Percentiles rank a stretch among this genome's conserved stretches.
Conservation (phyloP, 2,329 filamentous ascomycete species). For the Microdochium trichocladiopsis region DNA sequence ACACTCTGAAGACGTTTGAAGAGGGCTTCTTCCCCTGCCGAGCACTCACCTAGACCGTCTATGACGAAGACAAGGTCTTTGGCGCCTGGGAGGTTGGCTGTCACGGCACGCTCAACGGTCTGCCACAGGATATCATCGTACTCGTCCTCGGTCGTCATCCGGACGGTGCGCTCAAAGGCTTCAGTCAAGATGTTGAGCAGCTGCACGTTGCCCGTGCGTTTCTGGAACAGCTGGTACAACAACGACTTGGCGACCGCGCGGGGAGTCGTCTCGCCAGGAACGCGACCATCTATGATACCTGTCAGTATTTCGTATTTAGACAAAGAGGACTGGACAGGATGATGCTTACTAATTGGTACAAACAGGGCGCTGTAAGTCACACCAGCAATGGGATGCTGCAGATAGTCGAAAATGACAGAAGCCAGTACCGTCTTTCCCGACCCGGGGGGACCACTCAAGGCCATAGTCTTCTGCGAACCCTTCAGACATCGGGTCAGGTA, state of each 20-base stretch:
- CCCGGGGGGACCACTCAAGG: conserved; percentile 20
- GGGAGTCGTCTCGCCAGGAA: conserved; percentile 20
- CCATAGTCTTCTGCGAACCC: conserved; percentile 6
- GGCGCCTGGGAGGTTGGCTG: conserved; percentile 16
- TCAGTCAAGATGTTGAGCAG: conserved; percentile 24
- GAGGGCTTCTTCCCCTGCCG: conserved; percentile 18
- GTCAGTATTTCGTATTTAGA: not conserved
- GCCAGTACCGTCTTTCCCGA: conserved; percentile 29
- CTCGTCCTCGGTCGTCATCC: conserved; percentile 12
- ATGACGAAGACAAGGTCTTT: conserved; percentile 28
- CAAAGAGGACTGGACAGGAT: not conserved
- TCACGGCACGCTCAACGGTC: conserved; percentile 20
- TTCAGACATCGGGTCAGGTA: conserved; percentile 12
- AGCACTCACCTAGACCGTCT: conserved; percentile 27
- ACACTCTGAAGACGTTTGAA: conserved; percentile 16
- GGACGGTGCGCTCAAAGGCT: conserved; percentile 17
- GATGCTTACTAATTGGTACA: conserved; percentile 17
- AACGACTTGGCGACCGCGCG: conserved; percentile 25
- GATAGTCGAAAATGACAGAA: conserved; percentile 27
- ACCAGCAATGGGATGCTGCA: conserved; percentile 27
- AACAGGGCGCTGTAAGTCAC: conserved; percentile 24
- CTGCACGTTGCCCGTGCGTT: conserved; percentile 28
- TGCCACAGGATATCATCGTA: conserved; percentile 28
- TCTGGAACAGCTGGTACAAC: conserved; percentile 26
- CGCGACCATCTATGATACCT: conserved; percentile 15